Percentiles rank a stretch among this genome's conserved stretches.
Evolutionary conservation across 1,284 basidiomycete genomes (phyloP).

Genomic region (Puccinia polysora): DNA sequence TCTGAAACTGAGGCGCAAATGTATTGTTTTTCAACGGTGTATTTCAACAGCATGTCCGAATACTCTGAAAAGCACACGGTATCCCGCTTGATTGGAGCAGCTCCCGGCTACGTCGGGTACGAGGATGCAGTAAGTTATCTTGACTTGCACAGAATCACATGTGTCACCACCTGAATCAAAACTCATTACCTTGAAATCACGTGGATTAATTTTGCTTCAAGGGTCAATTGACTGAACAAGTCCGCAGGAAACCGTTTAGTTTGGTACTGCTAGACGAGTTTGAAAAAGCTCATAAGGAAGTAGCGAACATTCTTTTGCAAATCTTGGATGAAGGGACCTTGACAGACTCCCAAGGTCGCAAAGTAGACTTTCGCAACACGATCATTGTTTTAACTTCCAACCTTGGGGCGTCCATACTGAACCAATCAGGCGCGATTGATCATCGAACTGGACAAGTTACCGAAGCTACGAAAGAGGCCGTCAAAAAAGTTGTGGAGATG

Average conservation of each 20-base stretch:
- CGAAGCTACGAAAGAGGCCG: constrained; percentile 62
- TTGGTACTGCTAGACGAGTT: constrained; percentile 79
- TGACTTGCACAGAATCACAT: neutral
- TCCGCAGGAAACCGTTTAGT: constrained; percentile 75
- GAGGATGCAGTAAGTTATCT: constrained; percentile 51
- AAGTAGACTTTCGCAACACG: constrained; percentile 65
- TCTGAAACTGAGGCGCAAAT: no score
- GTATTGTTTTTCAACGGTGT: neutral
- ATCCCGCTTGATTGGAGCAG: constrained; percentile 80
- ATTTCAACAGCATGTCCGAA: constrained; percentile 50
- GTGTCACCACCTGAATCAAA: neutral
- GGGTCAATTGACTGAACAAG: constrained; percentile 77
- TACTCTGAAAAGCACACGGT: constrained; percentile 87
- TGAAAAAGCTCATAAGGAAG: constrained; percentile 74
- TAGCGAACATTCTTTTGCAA: constrained; percentile 83
- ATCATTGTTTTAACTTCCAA: constrained; percentile 79
- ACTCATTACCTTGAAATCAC: neutral
- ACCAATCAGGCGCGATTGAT: constrained; percentile 64
- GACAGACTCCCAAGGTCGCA: constrained; percentile 61
- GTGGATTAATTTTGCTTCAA: neutral
- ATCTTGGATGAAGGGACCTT: constrained; percentile 85
- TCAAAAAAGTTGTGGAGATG: constrained; percentile 60
- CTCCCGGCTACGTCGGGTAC: constrained; percentile 61
- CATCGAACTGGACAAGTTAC: constrained; percentile 64
- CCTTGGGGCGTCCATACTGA: constrained; percentile 71